Evolutionary conservation across 306 rosid species (phyloP).

Genomic region (Pterocarpus santalinus): DNA sequence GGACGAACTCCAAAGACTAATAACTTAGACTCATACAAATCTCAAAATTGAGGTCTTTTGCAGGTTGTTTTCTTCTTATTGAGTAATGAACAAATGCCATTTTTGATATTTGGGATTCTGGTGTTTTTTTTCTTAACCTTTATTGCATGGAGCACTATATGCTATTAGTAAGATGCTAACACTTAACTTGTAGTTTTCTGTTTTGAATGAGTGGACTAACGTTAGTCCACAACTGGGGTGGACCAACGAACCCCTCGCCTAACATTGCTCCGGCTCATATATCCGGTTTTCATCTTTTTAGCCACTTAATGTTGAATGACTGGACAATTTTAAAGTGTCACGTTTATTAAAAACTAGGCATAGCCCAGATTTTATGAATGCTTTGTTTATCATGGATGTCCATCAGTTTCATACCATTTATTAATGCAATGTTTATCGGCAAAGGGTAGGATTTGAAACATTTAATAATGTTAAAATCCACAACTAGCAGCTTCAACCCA

Average conservation of each 20-base stretch:
- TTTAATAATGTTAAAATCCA: conserved; percentile 13
- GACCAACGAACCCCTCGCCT: no score
- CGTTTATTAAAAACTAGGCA: background rate
- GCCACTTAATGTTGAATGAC: background rate
- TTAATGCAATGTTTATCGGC: background rate
- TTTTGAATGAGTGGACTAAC: no score
- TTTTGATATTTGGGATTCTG: no score
- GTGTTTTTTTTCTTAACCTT: no score
- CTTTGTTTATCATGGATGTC: conserved; percentile 22
- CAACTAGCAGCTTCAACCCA: background rate
- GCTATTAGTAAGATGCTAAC: no score
- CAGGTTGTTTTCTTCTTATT: background rate
- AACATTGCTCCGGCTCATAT: background rate
- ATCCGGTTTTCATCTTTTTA: background rate
- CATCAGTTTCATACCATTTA: conserved; percentile 16
- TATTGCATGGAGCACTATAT: no score
- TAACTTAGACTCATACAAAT: background rate
- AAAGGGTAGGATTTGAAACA: background rate
- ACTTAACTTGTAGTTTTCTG: background rate
- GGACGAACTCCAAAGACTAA: background rate
- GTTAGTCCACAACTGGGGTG: no score
- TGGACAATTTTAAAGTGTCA: background rate
- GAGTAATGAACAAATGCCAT: background rate
- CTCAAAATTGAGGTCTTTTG: background rate
- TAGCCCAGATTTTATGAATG: conserved; percentile 6